A percentile compares a stretch with the other conserved stretches of the same genome.
Conservation (phyloP, 2,329 filamentous ascomycete genomes). For the Botrytis fabae region DNA sequence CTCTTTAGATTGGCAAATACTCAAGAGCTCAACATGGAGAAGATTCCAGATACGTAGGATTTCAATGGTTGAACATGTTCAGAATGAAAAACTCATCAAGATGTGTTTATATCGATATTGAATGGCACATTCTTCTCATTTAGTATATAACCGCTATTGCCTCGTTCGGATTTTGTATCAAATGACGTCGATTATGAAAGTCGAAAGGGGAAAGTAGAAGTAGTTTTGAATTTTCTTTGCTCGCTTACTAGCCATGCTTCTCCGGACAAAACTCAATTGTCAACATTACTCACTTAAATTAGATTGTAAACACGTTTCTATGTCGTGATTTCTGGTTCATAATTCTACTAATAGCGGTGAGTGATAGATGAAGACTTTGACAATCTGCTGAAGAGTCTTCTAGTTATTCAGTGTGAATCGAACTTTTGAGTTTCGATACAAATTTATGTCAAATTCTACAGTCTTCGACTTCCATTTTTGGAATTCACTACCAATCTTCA, state of each 20-base stretch:
- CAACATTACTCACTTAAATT: too few relatives aligned
- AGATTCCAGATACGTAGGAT: not conserved
- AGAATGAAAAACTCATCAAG: not conserved
- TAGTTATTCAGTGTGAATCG: not conserved
- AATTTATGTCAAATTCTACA: not conserved
- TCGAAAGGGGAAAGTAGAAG: too few relatives aligned
- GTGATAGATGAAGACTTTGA: not conserved
- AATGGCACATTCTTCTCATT: not conserved
- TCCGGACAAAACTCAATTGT: not conserved
- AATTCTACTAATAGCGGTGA: not conserved
- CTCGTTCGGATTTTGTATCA: not conserved
- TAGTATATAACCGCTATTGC: too few relatives aligned
- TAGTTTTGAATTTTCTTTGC: too few relatives aligned
- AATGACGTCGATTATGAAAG: not conserved
- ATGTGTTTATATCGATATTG: not conserved
- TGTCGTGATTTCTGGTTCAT: too few relatives aligned
- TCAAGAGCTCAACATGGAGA: not conserved
- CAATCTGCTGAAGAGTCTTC: accelerated
- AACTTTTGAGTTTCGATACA: too few relatives aligned
- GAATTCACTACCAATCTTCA: not conserved
- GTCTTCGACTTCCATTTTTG: not conserved
- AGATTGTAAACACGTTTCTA: too few relatives aligned
- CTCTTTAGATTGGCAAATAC: not conserved
- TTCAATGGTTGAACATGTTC: too few relatives aligned
- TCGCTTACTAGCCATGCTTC: not conserved